These are phyloP conservation scores for Corymbia maculata DNA, from an alignment of 345 rosid species.

Conservation along the genomic window DNA sequence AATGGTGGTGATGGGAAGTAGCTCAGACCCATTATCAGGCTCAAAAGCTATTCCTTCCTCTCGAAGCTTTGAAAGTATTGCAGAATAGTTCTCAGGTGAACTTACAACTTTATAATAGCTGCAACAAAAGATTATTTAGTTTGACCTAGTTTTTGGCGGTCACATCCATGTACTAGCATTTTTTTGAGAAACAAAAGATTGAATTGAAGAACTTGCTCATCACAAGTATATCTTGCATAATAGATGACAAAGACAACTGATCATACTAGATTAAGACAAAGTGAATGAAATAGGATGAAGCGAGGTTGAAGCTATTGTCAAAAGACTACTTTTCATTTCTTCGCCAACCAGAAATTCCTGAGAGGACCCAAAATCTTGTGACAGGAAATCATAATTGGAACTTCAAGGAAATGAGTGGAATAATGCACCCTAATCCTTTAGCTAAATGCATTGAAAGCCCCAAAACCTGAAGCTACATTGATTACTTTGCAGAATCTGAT, in stretches of 20 bases:
- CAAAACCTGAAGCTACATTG: not conserved
- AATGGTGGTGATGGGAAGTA: constrained; percentile 56
- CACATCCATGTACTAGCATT: not conserved
- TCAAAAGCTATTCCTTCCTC: constrained; percentile 74
- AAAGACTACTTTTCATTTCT: not conserved
- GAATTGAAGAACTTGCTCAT: not conserved
- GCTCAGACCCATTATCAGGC: constrained; percentile 90
- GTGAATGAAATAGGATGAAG: not conserved
- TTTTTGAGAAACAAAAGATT: not conserved
- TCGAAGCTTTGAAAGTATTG: constrained; percentile 51
- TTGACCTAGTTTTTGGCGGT: not conserved
- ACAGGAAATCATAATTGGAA: not conserved
- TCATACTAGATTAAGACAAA: not conserved
- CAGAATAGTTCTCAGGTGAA: constrained; percentile 56
- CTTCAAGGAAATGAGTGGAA: not conserved
- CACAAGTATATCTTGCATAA: not conserved
- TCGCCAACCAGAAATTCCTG: not conserved
- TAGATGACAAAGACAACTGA: not conserved
- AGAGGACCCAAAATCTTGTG: not conserved
- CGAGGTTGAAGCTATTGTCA: not conserved
- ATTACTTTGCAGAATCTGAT: not conserved
- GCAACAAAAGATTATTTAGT: not conserved
- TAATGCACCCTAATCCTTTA: not conserved
- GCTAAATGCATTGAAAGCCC: not conserved
- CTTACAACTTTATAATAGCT: constrained; percentile 83